Evolutionary conservation across 805 yeast genomes (phyloP).

Genomic region (Teunomyces gatunensis): DNA sequence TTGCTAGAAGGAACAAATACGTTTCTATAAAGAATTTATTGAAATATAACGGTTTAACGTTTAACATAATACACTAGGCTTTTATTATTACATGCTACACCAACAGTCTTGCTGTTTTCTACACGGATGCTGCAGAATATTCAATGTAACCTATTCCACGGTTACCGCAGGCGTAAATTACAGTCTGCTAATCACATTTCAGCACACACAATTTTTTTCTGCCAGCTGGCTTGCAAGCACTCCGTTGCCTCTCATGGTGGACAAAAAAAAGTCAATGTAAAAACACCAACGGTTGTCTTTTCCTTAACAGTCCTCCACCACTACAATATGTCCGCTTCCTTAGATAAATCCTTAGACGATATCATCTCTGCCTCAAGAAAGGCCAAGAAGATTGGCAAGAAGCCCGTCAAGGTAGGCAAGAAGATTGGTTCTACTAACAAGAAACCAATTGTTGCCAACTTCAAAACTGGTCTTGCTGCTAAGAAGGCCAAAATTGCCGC

Average conservation of each 20-base stretch:
- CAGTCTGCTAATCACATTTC: neutral
- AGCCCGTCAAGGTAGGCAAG: constrained; percentile 36
- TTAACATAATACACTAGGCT: too few relatives aligned
- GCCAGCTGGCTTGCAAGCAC: neutral
- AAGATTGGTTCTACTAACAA: constrained; percentile 27
- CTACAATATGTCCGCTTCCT: constrained; percentile 57
- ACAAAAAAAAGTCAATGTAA: neutral
- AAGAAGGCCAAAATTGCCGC: constrained; percentile 18
- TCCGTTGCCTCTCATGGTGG: neutral
- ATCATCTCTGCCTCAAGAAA: constrained; percentile 65
- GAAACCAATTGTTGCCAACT: constrained; percentile 22
- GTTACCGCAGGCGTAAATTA: constrained; percentile 2
- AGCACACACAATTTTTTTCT: neutral
- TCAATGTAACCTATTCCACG: neutral
- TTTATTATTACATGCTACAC: too few relatives aligned
- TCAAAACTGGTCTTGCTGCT: constrained; percentile 26
- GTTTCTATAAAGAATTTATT: neutral
- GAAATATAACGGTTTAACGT: too few relatives aligned
- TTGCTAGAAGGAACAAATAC: neutral
- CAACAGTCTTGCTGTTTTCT: too few relatives aligned
- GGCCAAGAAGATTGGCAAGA: constrained; percentile 20
- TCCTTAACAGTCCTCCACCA: constrained; percentile 2
- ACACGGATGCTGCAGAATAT: neutral
- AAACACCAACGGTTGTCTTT: neutral
- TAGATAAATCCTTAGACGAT: constrained; percentile 94